A percentile compares a stretch with the other conserved stretches of the same genome.
Conservation (phyloP, 2,329 filamentous ascomycete species). For the Neonectria punicea region DNA sequence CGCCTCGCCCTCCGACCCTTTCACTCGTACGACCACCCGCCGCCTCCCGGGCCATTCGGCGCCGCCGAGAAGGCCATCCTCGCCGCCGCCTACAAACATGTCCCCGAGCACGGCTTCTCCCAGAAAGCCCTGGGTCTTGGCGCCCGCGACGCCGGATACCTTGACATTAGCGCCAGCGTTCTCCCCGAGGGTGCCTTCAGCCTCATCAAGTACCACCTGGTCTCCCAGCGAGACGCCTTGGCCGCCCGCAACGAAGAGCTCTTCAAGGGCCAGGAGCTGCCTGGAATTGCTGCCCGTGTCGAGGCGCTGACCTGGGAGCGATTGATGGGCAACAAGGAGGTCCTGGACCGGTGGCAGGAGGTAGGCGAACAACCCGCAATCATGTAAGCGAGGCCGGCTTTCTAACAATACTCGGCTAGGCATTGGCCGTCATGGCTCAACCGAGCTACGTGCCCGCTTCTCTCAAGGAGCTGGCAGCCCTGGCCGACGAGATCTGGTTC, state of each 20-base stretch:
- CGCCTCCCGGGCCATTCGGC: slow-evolving; percentile 70
- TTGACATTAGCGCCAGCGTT: slow-evolving; percentile 85
- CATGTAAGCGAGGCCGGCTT: slow-evolving; percentile 5
- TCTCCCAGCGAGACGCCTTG: slow-evolving; percentile 72
- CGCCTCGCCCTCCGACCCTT: slow-evolving; percentile 55
- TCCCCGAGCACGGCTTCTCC: slow-evolving; percentile 87
- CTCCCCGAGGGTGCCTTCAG: slow-evolving; percentile 84
- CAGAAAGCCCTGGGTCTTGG: slow-evolving; percentile 77
- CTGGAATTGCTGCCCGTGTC: slow-evolving; percentile 71
- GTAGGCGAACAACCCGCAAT: slow-evolving; percentile 57
- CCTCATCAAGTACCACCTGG: slow-evolving; percentile 81
- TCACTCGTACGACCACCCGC: slow-evolving; percentile 78
- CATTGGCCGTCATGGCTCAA: slow-evolving; percentile 89
- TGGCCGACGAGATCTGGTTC: slow-evolving; percentile 94
- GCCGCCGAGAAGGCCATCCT: slow-evolving; percentile 80
- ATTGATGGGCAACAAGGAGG: slow-evolving; percentile 75
- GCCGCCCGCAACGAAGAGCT: slow-evolving; percentile 52
- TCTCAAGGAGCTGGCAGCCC: slow-evolving; percentile 78
- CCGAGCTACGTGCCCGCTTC: slow-evolving; percentile 81
- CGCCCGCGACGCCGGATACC: slow-evolving; percentile 84
- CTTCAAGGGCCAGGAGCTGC: slow-evolving; percentile 50
- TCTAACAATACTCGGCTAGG: slow-evolving; percentile 60
- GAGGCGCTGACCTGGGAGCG: slow-evolving; percentile 79
- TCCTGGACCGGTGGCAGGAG: slow-evolving; percentile 88
- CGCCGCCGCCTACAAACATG: slow-evolving; percentile 79